phyloP scores from a whole-genome alignment of 306 rosid genomes.

The Parietaria judaica region DNA sequence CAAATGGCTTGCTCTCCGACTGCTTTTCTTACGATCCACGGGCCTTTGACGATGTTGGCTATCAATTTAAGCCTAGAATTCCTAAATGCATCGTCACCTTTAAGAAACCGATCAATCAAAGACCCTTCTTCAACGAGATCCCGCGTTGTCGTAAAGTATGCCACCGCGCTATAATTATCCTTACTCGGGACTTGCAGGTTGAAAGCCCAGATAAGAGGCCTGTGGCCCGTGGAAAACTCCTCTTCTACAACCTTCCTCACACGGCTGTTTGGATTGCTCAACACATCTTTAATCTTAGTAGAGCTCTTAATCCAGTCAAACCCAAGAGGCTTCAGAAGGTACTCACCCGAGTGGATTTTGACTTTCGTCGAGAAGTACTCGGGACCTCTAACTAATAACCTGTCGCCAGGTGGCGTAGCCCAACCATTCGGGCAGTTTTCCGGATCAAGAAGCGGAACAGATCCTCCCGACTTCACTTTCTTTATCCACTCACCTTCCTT shows the following conservation, averaged over 20 bases:
- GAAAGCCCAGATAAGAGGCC: constrained; percentile 87
- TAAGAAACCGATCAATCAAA: constrained; percentile 60
- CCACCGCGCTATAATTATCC: constrained; percentile 63
- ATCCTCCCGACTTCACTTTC: constrained; percentile 61
- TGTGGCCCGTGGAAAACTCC: constrained; percentile 42
- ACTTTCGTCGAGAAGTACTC: constrained; percentile 63
- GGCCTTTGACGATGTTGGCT: constrained; percentile 68
- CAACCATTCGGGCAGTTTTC: constrained; percentile 61
- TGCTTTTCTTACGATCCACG: constrained; percentile 87
- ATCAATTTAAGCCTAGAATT: constrained; percentile 86
- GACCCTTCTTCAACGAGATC: constrained; percentile 55
- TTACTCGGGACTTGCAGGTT: constrained; percentile 78
- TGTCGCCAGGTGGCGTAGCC: constrained; percentile 72
- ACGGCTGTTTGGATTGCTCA: constrained; percentile 51
- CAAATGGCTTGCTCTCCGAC: constrained; percentile 94
- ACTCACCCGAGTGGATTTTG: constrained; percentile 66
- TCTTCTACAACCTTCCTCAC: constrained; percentile 52
- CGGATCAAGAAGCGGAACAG: constrained; percentile 50
- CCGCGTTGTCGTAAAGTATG: constrained; percentile 41
- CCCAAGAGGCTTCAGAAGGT: constrained; percentile 74
- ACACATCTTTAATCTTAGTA: constrained; percentile 53
- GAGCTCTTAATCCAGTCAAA: constrained; percentile 90
- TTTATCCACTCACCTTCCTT: constrained; percentile 52
- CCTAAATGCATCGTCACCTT: constrained; percentile 59
- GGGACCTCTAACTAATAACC: constrained; percentile 84